Conservation (phyloP, 441 rosid genomes). For the Corymbia calophylla region DNA sequence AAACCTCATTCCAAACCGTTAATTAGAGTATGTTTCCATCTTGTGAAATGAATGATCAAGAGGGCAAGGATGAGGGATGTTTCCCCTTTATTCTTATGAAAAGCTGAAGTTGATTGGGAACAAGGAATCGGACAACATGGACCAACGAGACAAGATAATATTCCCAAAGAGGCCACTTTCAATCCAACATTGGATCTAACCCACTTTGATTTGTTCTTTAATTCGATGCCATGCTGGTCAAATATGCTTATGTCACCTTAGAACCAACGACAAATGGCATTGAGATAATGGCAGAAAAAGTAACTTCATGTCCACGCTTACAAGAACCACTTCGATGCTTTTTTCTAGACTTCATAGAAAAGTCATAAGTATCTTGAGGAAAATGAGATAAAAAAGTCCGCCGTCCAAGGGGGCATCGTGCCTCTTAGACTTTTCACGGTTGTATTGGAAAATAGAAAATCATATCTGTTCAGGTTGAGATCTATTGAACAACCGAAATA, state of each 20-base stretch:
- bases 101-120: neutral
- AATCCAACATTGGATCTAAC: neutral
- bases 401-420: fast-evolving
- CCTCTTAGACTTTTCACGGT: neutral
- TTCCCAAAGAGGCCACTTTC: neutral
- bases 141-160: neutral
- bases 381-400: neutral
- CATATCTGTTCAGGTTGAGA: neutral
- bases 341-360: neutral
- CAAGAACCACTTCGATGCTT: neutral
- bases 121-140: neutral
- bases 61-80: neutral
- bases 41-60: neutral
- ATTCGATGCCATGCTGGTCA: neutral
- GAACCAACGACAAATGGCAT: neutral
- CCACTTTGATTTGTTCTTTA: neutral
- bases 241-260: neutral
- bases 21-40: neutral
- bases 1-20: neutral
- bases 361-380: neutral
- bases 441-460: neutral
- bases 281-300: neutral
- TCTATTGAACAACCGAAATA: neutral
- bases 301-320: neutral
- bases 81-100: neutral